phyloP scores from a whole-genome alignment of 306 rosid genomes.

The Neltuma alba region DNA sequence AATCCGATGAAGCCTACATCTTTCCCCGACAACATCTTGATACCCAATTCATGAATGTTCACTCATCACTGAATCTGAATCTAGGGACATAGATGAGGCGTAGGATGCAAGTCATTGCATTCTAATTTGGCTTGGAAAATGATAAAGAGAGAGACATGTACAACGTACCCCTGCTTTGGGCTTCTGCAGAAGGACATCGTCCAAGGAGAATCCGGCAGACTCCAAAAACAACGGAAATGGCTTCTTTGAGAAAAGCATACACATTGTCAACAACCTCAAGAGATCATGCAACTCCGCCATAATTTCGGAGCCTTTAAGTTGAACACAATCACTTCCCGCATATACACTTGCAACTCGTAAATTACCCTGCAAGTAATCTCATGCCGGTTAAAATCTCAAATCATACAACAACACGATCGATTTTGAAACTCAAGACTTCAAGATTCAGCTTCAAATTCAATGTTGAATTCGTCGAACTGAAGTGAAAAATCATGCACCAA shows the following conservation, averaged over 20 bases:
- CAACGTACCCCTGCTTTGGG: conserved; percentile 75
- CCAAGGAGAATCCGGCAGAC: conserved; percentile 59
- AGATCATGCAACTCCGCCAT: conserved; percentile 52
- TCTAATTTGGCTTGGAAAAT: background rate
- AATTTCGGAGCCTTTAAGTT: conserved; percentile 63
- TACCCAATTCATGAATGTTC: background rate
- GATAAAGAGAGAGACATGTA: background rate
- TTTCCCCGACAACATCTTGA: background rate
- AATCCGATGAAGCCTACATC: background rate
- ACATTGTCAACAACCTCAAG: conserved; percentile 66
- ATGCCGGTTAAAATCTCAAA: background rate
- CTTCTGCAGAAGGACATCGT: conserved; percentile 76
- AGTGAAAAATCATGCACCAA: background rate
- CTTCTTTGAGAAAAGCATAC: conserved; percentile 72
- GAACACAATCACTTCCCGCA: conserved; percentile 60
- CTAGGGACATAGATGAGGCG: background rate
- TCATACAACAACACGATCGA: background rate
- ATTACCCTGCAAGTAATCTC: conserved; percentile 60
- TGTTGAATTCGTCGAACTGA: background rate
- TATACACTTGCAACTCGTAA: conserved; percentile 71
- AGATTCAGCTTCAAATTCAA: background rate
- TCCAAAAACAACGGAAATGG: conserved; percentile 74
- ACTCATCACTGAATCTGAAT: background rate
- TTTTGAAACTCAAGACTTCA: background rate
- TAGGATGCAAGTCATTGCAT: background rate